Evolutionary conservation across 1,139 yeast species (phyloP), one percentile per base, ranked within the genome.

Genomic region (Saccharomyces hybrid): DNA sequence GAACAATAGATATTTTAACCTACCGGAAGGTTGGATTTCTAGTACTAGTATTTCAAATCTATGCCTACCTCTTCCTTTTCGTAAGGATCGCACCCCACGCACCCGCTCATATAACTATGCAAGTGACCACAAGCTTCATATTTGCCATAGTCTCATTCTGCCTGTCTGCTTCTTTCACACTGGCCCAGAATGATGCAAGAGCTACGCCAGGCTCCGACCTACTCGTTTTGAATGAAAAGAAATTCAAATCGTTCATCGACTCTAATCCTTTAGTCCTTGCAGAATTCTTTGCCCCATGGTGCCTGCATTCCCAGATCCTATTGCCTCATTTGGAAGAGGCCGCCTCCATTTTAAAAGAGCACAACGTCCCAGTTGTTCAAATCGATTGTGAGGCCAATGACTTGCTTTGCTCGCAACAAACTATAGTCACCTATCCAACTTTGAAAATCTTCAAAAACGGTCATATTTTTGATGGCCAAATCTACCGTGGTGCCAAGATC

Each of bases 261-360:
- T 81, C 79, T 54, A 84, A 89, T 73, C 88, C 91, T 44, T 78
- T 91, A 64, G 93, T 89, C 25, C 78, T 93, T 61, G 93, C 96
- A 44, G 98, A 93, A 77, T 93, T 93, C 76, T 93, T 84, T 72
- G 97, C 98, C 27, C 97, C 99, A 68, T 91, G 98, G 98, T 93
- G 98, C 78, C 97, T 98, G n/a, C 96, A 93, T 76, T 93, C 99
- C 77, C 88, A 93, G 79, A 81, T 82, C 57, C 78, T 95, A 61
- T 96, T 90, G 25, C 98, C 98, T 49, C 91, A 93, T 73, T 88
- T 81, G 68, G 79, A 84, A 61, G 73, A 78, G 64, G 99, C 98
- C 51, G 97, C 99, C 51, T 84, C 87, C 60, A 64, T 70, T 28
- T 78, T 93, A 68, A 80, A 80, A 60, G 83, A 79, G 50, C 75